Base-by-base conservation (phyloP, 768 basidiomycete species). In the Trametes meyenii region DNA sequence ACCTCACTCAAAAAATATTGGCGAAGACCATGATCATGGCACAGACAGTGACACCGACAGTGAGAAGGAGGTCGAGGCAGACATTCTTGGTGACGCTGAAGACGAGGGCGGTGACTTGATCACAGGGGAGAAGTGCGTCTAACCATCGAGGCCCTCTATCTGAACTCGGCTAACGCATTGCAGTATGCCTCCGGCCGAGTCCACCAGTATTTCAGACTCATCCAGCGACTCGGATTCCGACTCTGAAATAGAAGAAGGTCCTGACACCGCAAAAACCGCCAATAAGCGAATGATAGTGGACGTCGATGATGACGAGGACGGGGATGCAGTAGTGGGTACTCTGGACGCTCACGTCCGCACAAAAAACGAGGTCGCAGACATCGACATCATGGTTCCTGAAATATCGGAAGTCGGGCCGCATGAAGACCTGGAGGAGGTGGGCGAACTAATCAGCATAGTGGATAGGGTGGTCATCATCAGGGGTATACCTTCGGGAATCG, bases 401-500 rank as follows among this genome's bases (percentile, higher is more conserved):
- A 76, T 91, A 36, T 76, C 84, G 48, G 78, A 87, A 69, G 81
- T 94, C 50, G 85, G 79, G 1, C 70, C 78, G 1, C 79, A 84
- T n/a, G 91, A 92, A 66, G 67, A 71, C 3, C 77, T 96, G 49
- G 90, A 92, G 69, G 83, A 79, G 69, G 85, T 92, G 2, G 94
- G 94, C 54, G 87, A 92, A 64, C 77, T 96, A 26, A 84, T 87
- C 81, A 89, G 81, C 62, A 82, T 94, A 56, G 76, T 94, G 42
- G 86, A 85, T 65, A 84, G 83, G 40, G 81, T 86, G 35, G 90
- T 87, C 50, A 89, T 95, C 55, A 79, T 96, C 48, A 85, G 80
- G 62, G 94, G 92, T 23, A 65, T 80, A 13, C 72, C 81, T 0
- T 80, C 81, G 40, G 61, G 77, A 17, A 65, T 72, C 56, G 68